Evolutionary conservation across 2,329 filamentous ascomycete genomes (phyloP).

Genomic region (Colletotrichum agaves): DNA sequence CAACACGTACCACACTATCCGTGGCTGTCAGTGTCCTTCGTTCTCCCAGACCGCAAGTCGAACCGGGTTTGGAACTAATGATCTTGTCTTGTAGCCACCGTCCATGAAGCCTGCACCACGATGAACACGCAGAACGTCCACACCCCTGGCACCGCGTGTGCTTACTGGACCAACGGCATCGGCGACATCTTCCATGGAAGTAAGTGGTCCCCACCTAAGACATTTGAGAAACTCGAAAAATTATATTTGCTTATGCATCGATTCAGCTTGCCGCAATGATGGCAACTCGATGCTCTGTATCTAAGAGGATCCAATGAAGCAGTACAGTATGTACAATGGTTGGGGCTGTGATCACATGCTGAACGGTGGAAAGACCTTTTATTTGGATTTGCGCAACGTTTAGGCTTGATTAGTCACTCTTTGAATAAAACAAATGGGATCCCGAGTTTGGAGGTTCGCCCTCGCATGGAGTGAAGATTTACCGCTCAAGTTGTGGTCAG

Average conservation of each 20-base stretch:
- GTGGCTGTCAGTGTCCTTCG: not conserved
- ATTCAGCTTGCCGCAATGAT: not conserved
- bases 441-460: no score
- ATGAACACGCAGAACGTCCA: conserved; percentile 14
- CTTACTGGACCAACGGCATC: conserved; percentile 14
- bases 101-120: conserved; percentile 22
- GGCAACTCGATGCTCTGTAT: conserved; percentile 3
- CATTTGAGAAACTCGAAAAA: no score
- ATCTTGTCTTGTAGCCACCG: not conserved
- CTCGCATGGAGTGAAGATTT: no score
- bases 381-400: not conserved
- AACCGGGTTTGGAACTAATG: not conserved
- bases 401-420: not conserved
- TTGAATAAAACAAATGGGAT: not conserved
- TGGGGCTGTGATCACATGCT: no score
- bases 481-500: no score
- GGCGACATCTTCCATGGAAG: conserved; percentile 6
- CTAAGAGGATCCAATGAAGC: not conserved
- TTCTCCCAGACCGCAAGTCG: not conserved
- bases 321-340: accelerated
- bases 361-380: not conserved
- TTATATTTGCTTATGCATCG: not conserved
- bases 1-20: conserved; percentile 5
- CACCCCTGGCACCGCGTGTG: not conserved
- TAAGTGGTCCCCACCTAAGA: not conserved